Percentiles rank a stretch among this genome's conserved stretches.
These are phyloP conservation scores for Sclerotiophoma versabilis DNA, from an alignment of 2,329 filamentous ascomycete genomes.

Conservation along the genomic window DNA sequence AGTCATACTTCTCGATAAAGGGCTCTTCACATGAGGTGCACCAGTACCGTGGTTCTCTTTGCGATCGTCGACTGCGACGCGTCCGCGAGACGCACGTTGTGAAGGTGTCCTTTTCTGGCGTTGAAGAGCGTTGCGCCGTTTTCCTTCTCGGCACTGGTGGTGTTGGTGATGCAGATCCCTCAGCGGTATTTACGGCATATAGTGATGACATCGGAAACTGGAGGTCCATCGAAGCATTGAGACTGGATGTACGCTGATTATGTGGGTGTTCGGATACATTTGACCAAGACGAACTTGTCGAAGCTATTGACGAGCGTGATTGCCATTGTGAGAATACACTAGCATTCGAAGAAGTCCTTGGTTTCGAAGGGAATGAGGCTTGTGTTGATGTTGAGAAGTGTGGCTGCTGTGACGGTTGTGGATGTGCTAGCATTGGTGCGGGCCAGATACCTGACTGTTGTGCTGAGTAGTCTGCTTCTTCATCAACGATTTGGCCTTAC, in stretches of 20 bases:
- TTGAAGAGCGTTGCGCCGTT: conserved; percentile 12
- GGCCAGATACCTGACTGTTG: conserved; percentile 19
- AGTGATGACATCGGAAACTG: conserved; percentile 5
- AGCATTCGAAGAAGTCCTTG: conserved; percentile 28
- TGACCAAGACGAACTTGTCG: conserved; percentile 33
- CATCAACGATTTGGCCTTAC: neutral
- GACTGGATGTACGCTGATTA: conserved; percentile 21
- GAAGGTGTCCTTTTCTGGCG: conserved; percentile 32
- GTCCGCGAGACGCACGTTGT: conserved; percentile 38
- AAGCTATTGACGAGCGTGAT: conserved; percentile 30
- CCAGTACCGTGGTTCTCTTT: conserved; percentile 38
- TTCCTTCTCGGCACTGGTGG: conserved; percentile 3
- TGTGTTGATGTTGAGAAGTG: conserved; percentile 31
- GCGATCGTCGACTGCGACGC: conserved; percentile 29
- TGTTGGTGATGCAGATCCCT: conserved; percentile 1
- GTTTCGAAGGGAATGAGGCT: conserved; percentile 25
- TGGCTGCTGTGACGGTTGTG: conserved; percentile 17
- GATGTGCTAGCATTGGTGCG: conserved; percentile 1
- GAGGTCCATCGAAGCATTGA: conserved; percentile 16
- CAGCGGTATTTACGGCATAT: conserved; percentile 1
- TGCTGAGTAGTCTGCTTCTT: conserved; percentile 17
- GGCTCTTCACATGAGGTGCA: conserved; percentile 62
- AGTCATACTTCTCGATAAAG: conserved; percentile 71
- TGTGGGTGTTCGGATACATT: conserved; percentile 20
- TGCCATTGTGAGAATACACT: conserved; percentile 30